These are phyloP conservation scores for Ustilago nuda DNA, from an alignment of 1,284 basidiomycete species.

Conservation along the genomic window DNA sequence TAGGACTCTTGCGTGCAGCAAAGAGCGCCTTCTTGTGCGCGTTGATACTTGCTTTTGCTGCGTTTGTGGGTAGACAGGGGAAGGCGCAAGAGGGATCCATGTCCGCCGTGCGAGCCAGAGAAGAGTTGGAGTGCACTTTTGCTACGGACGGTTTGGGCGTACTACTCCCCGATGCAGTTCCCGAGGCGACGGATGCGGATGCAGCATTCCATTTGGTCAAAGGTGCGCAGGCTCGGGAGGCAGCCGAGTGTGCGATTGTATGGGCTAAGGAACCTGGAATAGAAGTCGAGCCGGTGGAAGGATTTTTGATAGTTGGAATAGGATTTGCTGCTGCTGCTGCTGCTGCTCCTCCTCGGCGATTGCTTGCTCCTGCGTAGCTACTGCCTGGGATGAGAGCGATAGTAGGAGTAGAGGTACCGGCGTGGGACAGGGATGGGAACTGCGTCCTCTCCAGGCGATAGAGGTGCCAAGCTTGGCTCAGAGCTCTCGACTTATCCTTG, in stretches of 20 bases:
- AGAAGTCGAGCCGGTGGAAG: constrained; percentile 50
- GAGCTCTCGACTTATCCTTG: constrained; percentile 82
- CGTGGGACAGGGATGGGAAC: constrained; percentile 43
- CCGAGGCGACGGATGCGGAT: background rate
- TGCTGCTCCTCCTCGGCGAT: constrained; percentile 73
- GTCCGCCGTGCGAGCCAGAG: background rate
- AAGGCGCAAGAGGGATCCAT: constrained; percentile 18
- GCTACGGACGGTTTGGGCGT: constrained; percentile 36
- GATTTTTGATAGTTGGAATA: constrained; percentile 83
- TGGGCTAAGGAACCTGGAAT: constrained; percentile 61
- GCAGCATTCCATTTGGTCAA: constrained; percentile 23
- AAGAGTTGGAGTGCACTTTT: constrained; percentile 10
- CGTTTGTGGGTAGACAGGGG: constrained; percentile 60
- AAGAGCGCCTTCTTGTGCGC: constrained; percentile 63
- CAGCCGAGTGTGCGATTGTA: constrained; percentile 30
- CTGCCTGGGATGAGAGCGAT: background rate
- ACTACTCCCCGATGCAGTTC: constrained; percentile 2
- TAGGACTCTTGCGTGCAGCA: constrained; percentile 10
- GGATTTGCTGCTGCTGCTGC: constrained; percentile 80
- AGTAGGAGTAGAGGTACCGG: background rate
- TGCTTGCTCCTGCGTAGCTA: constrained; percentile 24
- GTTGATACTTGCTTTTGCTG: constrained; percentile 39
- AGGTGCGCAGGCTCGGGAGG: constrained; percentile 10
- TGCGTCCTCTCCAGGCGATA: constrained; percentile 81
- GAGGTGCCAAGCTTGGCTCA: constrained; percentile 82